Evolutionary conservation across 2,329 filamentous ascomycete species (phyloP), one percentile per base, ranked within the genome.

Genomic region (Exophiala oligosperma): DNA sequence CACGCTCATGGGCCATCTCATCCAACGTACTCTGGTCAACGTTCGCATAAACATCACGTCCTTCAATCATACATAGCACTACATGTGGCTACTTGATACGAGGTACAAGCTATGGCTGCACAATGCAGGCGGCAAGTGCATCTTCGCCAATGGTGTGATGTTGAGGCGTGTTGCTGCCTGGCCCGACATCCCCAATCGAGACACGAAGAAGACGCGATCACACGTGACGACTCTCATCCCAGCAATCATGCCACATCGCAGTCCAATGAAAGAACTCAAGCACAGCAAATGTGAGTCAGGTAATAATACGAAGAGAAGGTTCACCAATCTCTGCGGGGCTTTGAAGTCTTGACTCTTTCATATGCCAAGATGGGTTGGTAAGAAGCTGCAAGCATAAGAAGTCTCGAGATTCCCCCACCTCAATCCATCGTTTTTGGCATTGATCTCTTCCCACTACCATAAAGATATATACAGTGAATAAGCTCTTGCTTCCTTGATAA

Each of bases 81-180:
- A 8, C 7, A 11, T 9, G 32, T 9, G 32, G 32, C 32, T 9
- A 35, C 40, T 43, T 5, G 14, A 17, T 11, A 43, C 12, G 40
- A 43, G 11, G 2, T 14, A 7, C 35, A 37, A 37, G 35, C 35
- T 17, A 14, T 43, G 40, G 40, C 40, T 43, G 14, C n/a, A 23
- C 2, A 23, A 43, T 23, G 3, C 40, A 53, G 51, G 51, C 51
- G 46, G 24, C 51, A 21, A 43, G 7, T 17, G 14, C 3, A 2
- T 5, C 2, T 32, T 14, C 40, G n/a, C 51, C 38, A 53, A 46
- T 44, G 3, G 21, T 26, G 11, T 2, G 6, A 12, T 28, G 17
- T 46, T 5, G 32, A 53, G n/a, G 40, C 40, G 51, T 21, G 28
- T 7, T 53, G 51, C 38, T 53, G 51, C 51, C 51, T 53, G 38